Evolutionary conservation across 2,329 filamentous ascomycete genomes (phyloP).

Genomic region (Elsinoe arachidis): DNA sequence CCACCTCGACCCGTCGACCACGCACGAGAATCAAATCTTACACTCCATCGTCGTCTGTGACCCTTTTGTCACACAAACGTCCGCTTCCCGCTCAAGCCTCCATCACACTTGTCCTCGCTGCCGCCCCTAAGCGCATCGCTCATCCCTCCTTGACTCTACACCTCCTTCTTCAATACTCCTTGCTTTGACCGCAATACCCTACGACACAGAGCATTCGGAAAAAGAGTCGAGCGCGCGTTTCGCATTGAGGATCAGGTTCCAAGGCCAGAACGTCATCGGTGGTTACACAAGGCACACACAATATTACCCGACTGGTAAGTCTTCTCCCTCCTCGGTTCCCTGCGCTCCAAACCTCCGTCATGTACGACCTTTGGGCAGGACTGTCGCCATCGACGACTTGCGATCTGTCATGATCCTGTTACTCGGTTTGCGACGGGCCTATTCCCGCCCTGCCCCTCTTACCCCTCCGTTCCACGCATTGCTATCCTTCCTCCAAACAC

Average conservation of each 20-base stretch:
- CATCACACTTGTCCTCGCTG: slow-evolving; percentile 4
- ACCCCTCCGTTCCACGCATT: not conserved
- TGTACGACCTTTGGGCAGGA: slow-evolving; percentile 3
- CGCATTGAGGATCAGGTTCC: slow-evolving; percentile 5
- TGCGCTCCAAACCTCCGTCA: not conserved
- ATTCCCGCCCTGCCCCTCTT: not conserved
- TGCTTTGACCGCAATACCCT: not conserved
- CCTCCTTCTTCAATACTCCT: not conserved
- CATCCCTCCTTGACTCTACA: slow-evolving; percentile 10
- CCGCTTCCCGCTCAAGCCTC: not conserved
- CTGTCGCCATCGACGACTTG: not conserved
- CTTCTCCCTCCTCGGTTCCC: not conserved
- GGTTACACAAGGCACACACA: slow-evolving; percentile 7
- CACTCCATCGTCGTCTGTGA: not conserved
- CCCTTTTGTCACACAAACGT: slow-evolving; percentile 6
- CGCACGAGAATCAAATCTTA: not conserved
- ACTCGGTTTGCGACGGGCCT: not conserved
- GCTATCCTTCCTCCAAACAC: not conserved
- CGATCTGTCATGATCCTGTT: slow-evolving; percentile 1
- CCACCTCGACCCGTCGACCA: not conserved
- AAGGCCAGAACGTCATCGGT: slow-evolving; percentile 13
- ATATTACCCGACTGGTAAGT: slow-evolving; percentile 10
- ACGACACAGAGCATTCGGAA: not conserved
- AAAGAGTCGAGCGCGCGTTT: slow-evolving; percentile 7
- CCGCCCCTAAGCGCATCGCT: slow-evolving; percentile 9